These are phyloP conservation scores for Diplodia intermedia DNA, from an alignment of 2,329 filamentous ascomycete species.

Conservation along the genomic window DNA sequence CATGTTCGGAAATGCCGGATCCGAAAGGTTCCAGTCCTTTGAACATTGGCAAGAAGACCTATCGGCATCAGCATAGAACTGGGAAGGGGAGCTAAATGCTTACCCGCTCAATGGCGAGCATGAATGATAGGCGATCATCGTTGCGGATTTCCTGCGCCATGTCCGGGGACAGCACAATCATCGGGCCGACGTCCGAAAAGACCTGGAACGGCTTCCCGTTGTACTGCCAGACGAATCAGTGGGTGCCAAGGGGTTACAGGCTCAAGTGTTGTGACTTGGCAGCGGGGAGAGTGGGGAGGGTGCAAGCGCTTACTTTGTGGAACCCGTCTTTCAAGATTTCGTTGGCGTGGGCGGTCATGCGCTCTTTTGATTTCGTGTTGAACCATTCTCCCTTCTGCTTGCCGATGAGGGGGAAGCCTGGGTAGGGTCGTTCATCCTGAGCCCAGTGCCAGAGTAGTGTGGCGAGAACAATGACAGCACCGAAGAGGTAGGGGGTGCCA, in stretches of 20 bases:
- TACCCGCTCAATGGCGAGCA: slow-evolving; percentile 9
- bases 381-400: slow-evolving; percentile 12
- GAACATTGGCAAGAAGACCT: slow-evolving; percentile 8
- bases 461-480: not conserved
- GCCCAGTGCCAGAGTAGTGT: slow-evolving; percentile 10
- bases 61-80: not conserved
- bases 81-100: not conserved
- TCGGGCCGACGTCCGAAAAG: not conserved
- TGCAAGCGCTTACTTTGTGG: not conserved
- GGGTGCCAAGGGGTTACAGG: slow-evolving; percentile 1
- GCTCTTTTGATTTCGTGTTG: slow-evolving; percentile 13
- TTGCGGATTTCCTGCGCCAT: slow-evolving; percentile 27
- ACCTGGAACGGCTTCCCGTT: slow-evolving; percentile 12
- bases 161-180: not conserved
- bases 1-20: not conserved
- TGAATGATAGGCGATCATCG: slow-evolving; percentile 10
- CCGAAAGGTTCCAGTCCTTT: slow-evolving; percentile 12
- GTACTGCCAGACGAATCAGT: not conserved
- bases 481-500: not conserved
- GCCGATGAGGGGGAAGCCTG: slow-evolving; percentile 5
- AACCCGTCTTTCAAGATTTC: slow-evolving; percentile 9
- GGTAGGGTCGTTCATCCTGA: not conserved
- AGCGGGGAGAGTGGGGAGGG: not conserved
- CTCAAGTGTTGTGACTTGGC: not conserved
- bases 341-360: not conserved